These are phyloP conservation scores for Glycine soja DNA, from an alignment of 306 rosid genomes.

Conservation along the genomic window DNA sequence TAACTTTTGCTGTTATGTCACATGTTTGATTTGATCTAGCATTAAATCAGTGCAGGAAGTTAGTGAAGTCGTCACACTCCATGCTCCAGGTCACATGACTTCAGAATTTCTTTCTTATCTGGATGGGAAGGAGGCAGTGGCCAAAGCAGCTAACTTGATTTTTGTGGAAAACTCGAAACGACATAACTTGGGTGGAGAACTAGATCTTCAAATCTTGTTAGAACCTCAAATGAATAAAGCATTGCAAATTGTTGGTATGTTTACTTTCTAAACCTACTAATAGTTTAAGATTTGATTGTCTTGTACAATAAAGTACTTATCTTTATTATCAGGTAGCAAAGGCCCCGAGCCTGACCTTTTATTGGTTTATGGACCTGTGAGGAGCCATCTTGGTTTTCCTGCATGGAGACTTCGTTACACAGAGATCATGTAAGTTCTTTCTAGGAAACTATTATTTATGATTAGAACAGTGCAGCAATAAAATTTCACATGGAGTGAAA, in stretches of 20 bases:
- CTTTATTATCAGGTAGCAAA: conserved; percentile 60
- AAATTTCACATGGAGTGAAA: conserved; percentile 29
- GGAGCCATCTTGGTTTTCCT: conserved; percentile 95
- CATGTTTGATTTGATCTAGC: conserved; percentile 48
- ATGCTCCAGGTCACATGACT: conserved; percentile 54
- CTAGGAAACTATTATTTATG: neutral
- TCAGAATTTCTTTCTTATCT: conserved; percentile 69
- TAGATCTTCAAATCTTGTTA: conserved; percentile 50
- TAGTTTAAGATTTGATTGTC: conserved; percentile 42
- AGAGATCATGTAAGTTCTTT: conserved; percentile 78
- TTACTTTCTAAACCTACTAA: conserved; percentile 39
- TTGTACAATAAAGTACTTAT: conserved; percentile 36
- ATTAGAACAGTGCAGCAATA: neutral
- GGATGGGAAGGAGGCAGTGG: conserved; percentile 85
- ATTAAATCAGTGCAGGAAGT: conserved; percentile 60
- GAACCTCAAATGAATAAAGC: conserved; percentile 75
- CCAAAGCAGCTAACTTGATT: conserved; percentile 81
- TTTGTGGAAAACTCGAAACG: conserved; percentile 59
- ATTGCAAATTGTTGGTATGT: conserved; percentile 75
- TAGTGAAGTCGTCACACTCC: conserved; percentile 47
- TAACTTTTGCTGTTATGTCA: neutral
- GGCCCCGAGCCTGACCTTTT: conserved; percentile 90
- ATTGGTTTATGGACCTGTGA: conserved; percentile 82
- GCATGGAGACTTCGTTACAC: conserved; percentile 92
- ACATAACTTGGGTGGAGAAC: conserved; percentile 53